phyloP scores from a whole-genome alignment of 2,329 filamentous ascomycete species.

The Tolypocladium paradoxum region DNA sequence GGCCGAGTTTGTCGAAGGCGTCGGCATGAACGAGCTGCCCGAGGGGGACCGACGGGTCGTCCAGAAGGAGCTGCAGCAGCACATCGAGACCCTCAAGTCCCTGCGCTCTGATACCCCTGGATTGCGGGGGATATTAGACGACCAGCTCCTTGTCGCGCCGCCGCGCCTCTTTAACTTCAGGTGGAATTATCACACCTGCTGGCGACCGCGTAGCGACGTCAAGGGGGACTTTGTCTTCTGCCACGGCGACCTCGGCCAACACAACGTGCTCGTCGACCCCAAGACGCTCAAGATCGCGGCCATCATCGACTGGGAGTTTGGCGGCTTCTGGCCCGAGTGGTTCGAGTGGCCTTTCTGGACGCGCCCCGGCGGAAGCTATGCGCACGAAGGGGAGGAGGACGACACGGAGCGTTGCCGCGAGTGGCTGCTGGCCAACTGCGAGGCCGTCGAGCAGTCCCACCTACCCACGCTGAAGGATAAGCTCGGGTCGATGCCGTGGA shows the following conservation, averaged over 20 bases:
- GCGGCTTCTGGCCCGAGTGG: slow-evolving; percentile 17
- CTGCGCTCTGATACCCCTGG: slow-evolving; percentile 4
- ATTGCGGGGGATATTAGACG: slow-evolving; percentile 1
- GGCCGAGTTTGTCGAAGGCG: background rate
- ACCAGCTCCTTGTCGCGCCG: slow-evolving; percentile 5
- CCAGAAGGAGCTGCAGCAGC: background rate
- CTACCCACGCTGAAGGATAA: no score
- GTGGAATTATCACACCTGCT: slow-evolving; percentile 6
- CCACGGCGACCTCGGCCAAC: slow-evolving; percentile 4
- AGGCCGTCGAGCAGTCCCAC: background rate
- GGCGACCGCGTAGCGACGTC: background rate
- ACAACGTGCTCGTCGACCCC: slow-evolving; percentile 6
- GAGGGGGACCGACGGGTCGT: background rate
- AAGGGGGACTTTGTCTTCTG: slow-evolving; percentile 7
- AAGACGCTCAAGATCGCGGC: slow-evolving; percentile 5
- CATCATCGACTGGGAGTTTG: slow-evolving; percentile 2
- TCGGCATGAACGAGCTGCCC: background rate
- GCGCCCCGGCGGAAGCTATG: slow-evolving; percentile 4
- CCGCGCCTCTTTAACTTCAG: background rate
- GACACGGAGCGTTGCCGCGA: slow-evolving; percentile 3
- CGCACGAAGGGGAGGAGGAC: slow-evolving; percentile 3
- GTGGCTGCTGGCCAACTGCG: slow-evolving; percentile 1
- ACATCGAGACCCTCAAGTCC: background rate
- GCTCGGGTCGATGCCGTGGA: no score
- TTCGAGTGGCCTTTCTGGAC: slow-evolving; percentile 10